Percentiles rank a stretch among this genome's conserved stretches.
Conservation (phyloP, 129 eudicot genomes). For the Sambucus nigra region DNA sequence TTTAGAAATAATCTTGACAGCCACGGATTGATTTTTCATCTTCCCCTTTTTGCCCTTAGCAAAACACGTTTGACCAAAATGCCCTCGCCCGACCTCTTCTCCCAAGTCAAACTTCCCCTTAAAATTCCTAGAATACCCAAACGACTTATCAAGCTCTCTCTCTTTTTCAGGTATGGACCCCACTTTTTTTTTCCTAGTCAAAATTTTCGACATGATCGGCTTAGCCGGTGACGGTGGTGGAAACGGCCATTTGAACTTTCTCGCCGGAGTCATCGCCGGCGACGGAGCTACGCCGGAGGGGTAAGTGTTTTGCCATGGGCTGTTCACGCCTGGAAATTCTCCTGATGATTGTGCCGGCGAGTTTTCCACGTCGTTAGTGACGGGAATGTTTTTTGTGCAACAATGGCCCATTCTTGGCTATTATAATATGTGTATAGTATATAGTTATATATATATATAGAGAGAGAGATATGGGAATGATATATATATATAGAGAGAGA, state of each 20-base stretch:
- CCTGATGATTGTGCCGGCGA: constrained; percentile 4
- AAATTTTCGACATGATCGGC: constrained; percentile 78
- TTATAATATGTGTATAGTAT: not conserved
- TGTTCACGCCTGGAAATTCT: constrained; percentile 18
- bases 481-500: too few species aligned
- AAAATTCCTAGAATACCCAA: constrained; percentile 66
- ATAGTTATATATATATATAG: too few species aligned
- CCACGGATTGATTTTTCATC: constrained; percentile 59
- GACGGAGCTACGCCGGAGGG: constrained; percentile 64
- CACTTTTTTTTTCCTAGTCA: constrained; percentile 36
- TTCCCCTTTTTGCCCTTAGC: constrained; percentile 73
- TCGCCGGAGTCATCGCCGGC: constrained; percentile 71
- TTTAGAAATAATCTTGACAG: constrained; percentile 85
- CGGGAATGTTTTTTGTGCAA: constrained; percentile 46
- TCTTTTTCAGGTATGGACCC: constrained; percentile 36
- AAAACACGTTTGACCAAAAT: constrained; percentile 90
- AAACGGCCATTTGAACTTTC: constrained; percentile 75
- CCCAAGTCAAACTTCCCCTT: constrained; percentile 68
- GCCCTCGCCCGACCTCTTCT: constrained; percentile 87
- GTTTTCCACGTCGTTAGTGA: constrained; percentile 28
- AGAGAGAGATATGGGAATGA: too few species aligned
- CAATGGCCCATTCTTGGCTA: constrained; percentile 67
- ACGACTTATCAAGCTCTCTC: constrained; percentile 55
- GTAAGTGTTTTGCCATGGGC: constrained; percentile 66
- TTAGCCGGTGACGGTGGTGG: constrained; percentile 99